Percentiles rank a stretch among this genome's conserved stretches.
Conservation (phyloP, 345 rosid genomes). For the Acer yangbiense region DNA sequence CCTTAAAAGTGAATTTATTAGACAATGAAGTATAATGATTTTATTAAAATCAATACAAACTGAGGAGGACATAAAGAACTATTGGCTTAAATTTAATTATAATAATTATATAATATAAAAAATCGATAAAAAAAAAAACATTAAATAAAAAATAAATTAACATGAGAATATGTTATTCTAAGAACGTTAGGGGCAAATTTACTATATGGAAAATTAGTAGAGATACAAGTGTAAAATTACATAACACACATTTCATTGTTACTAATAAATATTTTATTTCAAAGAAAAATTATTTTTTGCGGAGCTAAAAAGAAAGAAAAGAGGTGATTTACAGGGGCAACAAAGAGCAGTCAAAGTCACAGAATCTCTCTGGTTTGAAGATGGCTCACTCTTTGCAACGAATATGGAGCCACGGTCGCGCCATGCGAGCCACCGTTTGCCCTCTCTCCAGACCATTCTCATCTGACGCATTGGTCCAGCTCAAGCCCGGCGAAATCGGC, state of each 20-base stretch:
- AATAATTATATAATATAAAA: too few species aligned
- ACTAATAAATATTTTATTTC: too few species aligned
- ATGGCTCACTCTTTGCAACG: conserved; percentile 68
- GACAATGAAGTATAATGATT: too few species aligned
- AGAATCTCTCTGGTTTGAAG: conserved; percentile 18
- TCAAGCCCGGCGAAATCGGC: conserved; percentile 85
- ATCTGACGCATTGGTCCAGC: conserved; percentile 69
- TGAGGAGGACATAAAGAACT: too few species aligned
- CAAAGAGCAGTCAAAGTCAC: background rate
- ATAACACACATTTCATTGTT: background rate
- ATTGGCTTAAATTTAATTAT: too few species aligned
- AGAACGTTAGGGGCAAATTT: background rate
- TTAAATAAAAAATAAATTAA: too few species aligned
- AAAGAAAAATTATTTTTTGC: background rate
- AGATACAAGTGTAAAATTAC: background rate
- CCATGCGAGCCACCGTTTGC: conserved; percentile 29
- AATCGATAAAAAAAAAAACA: too few species aligned
- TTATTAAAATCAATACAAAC: too few species aligned
- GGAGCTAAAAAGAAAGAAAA: background rate
- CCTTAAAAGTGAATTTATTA: too few species aligned
- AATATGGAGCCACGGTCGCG: conserved; percentile 36
- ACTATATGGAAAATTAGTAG: background rate
- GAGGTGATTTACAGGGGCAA: background rate
- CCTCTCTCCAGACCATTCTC: conserved; percentile 49
- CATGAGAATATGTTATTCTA: background rate